Percentiles rank a stretch among this genome's conserved stretches.
These are phyloP conservation scores for Suillus lakei DNA, from an alignment of 768 basidiomycete genomes.

Conservation along the genomic window DNA sequence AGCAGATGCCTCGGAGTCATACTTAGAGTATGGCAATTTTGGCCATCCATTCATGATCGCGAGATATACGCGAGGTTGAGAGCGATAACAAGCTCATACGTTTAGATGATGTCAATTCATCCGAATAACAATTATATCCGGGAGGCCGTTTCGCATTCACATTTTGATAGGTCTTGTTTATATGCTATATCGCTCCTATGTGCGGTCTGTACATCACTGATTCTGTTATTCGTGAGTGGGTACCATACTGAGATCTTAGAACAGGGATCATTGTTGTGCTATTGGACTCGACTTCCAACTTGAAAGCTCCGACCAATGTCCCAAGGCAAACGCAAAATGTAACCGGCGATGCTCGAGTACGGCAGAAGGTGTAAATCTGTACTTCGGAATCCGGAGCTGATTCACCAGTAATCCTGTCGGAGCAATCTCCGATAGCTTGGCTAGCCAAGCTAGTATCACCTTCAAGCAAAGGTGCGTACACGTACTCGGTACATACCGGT, in stretches of 20 bases:
- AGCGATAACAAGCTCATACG: constrained; percentile 75
- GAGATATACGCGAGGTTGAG: constrained; percentile 65
- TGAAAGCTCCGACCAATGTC: background rate
- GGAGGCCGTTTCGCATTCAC: background rate
- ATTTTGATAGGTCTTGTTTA: background rate
- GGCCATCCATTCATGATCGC: constrained; percentile 54
- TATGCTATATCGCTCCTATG: background rate
- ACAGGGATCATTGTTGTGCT: background rate
- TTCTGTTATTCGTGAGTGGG: background rate
- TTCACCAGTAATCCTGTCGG: background rate
- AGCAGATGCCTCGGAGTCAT: constrained; percentile 39
- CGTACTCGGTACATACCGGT: background rate
- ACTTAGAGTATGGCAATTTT: constrained; percentile 55
- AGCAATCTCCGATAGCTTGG: background rate
- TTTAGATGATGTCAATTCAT: constrained; percentile 50
- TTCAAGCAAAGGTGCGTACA: background rate
- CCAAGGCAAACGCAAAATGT: background rate
- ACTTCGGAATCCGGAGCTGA: background rate
- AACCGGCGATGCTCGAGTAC: background rate
- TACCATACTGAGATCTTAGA: background rate
- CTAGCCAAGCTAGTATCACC: background rate
- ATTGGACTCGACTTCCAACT: background rate
- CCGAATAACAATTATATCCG: background rate
- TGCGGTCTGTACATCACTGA: background rate
- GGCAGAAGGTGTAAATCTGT: background rate